Percentiles rank a stretch among this genome's conserved stretches.
Evolutionary conservation across 1,139 yeast species (phyloP).

Genomic region (Scheffersomyces stambukii): DNA sequence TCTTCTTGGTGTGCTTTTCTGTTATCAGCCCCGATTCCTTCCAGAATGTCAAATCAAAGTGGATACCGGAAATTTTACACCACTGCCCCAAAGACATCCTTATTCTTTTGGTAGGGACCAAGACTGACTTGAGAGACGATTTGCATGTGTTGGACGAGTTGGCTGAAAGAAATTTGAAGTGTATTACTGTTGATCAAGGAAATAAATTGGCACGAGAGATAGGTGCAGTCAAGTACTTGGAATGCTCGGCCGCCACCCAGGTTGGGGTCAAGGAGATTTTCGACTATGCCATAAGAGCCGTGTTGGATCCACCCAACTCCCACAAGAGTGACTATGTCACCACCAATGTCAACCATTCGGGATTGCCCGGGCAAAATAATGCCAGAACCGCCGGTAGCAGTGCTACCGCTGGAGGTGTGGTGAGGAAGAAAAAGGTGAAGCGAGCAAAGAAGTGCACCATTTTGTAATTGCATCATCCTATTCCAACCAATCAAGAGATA

Average conservation of each 20-base stretch:
- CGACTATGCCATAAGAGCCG: slow-evolving; percentile 74
- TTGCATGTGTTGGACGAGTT: slow-evolving; percentile 71
- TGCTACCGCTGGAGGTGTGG: slow-evolving; percentile 2
- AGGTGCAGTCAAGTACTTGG: slow-evolving; percentile 72
- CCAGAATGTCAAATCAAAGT: slow-evolving; percentile 94
- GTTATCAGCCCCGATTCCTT: slow-evolving; percentile 97
- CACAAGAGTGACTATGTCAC: slow-evolving; percentile 6
- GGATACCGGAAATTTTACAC: slow-evolving; percentile 98
- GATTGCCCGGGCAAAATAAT: slow-evolving; percentile 3
- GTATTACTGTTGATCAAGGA: slow-evolving; percentile 64
- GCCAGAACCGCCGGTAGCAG: slow-evolving; percentile 1
- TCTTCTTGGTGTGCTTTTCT: slow-evolving; percentile 88
- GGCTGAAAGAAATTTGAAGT: slow-evolving; percentile 57
- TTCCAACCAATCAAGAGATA: too few relatives aligned
- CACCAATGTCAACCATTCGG: slow-evolving; percentile 4
- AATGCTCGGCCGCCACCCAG: slow-evolving; percentile 93
- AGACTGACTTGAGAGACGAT: slow-evolving; percentile 80
- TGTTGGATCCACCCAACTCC: slow-evolving; percentile 50
- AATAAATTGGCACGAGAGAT: slow-evolving; percentile 63
- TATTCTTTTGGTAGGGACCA: slow-evolving; percentile 80
- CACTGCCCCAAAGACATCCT: slow-evolving; percentile 86
- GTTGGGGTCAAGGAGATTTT: slow-evolving; percentile 80
- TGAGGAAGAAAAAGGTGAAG: slow-evolving; percentile 31
- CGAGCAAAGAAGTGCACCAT: slow-evolving; percentile 48
- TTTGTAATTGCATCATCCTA: slow-evolving; percentile 23